A percentile compares a stretch with the other conserved stretches of the same genome.
Conservation (phyloP, 176 grass and related monocot genomes). For the Elaeis guineensis region DNA sequence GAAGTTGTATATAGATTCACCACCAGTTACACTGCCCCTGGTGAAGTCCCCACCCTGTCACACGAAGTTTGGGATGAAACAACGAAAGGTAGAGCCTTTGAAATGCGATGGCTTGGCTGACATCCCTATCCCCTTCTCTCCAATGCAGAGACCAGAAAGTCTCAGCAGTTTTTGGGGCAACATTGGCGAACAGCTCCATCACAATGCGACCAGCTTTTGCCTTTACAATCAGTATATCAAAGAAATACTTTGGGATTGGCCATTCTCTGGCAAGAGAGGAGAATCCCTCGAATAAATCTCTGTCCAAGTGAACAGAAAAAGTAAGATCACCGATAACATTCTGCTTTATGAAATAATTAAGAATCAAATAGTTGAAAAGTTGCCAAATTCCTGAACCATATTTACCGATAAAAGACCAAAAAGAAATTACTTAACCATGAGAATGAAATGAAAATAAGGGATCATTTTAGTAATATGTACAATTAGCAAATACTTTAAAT, state of each 20-base stretch:
- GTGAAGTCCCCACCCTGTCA: constrained; percentile 84
- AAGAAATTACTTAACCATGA: no score
- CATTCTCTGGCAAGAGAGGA: constrained; percentile 9
- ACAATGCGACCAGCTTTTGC: constrained; percentile 41
- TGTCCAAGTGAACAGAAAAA: neutral
- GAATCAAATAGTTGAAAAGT: no score
- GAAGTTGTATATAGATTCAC: constrained; percentile 57
- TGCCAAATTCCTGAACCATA: no score
- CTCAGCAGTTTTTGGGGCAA: constrained; percentile 46
- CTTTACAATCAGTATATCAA: constrained; percentile 63
- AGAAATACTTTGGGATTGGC: constrained; percentile 75
- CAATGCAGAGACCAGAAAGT: constrained; percentile 78
- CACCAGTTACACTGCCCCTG: constrained; percentile 56
- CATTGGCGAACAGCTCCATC: constrained; percentile 66
- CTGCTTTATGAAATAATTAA: no score
- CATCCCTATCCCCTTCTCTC: constrained; percentile 38
- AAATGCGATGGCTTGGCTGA: constrained; percentile 55
- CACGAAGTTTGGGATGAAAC: constrained; percentile 65
- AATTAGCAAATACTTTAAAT: no score
- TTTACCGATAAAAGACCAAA: no score
- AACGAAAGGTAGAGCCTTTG: constrained; percentile 64
- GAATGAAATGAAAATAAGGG: no score
- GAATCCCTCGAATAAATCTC: neutral
- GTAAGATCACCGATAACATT: no score
- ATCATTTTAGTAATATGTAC: no score